Evolutionary conservation across 1,284 basidiomycete genomes (phyloP), one percentile per base, ranked within the genome.

Genomic region (Apiotrichum sp.): DNA sequence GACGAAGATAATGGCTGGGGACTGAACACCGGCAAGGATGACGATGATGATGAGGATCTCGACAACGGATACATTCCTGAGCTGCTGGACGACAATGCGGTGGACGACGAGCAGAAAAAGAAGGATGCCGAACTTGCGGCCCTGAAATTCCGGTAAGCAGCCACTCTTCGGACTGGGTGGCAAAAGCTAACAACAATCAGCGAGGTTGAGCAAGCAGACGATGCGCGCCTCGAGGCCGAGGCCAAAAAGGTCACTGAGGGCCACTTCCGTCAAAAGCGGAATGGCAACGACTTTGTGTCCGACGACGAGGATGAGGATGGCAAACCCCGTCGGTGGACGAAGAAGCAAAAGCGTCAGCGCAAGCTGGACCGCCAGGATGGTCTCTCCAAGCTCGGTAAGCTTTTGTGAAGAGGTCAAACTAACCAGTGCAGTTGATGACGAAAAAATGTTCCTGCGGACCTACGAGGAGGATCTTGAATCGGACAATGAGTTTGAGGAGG

Each of bases 1-100:
- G 71, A 72, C 38, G 72, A 74, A 39, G 72, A 73, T 39, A 57
- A 61, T 44, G 69, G 65, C 6, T 71, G 70, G 71, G 65, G 62
- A 4, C 36, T 55, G 10, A 14, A 38, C 6, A 47, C 45, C 3
- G 48, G 32, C 49, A 61, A 58, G 7, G 66, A 60, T 8, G 68
- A 68, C 7, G 67, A 69, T 1, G 69, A 67, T 3, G 65, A 66
- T 6, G 67, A 64, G 4, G 64, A 58, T 9, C 67, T 58, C 22
- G 68, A 64, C 4, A 57, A 65, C 10, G 68, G 61, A 2, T 72
- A 61, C 50, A 38, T 73, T 5, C 58, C 64, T 6, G 71, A 64
- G 13, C 57, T 73, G 31, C 64, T 74, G 7, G 66, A 74, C 48
- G 72, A 74, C 56, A 53, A 59, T 29, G 57, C 38, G 3, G 43